Percentiles rank a stretch among this genome's conserved stretches.
Conservation (phyloP, 2,329 filamentous ascomycete species). For the Pyricularia pennisetigena region DNA sequence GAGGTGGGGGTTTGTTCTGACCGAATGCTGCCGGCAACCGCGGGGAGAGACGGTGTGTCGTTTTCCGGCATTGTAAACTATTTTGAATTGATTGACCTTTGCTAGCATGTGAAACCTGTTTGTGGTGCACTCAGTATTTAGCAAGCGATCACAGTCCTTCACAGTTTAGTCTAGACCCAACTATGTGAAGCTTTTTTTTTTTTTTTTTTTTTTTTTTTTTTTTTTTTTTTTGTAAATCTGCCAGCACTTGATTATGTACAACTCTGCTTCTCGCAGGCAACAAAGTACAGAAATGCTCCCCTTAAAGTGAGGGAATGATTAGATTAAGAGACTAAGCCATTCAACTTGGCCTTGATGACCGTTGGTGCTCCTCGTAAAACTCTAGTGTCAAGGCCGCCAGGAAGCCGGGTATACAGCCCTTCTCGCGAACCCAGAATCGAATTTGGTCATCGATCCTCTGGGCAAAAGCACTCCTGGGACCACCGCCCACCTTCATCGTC, state of each 20-base stretch:
- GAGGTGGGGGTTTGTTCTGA: background rate
- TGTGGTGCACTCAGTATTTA: too few species aligned
- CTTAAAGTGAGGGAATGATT: background rate
- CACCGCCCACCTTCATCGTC: slow-evolving; percentile 96
- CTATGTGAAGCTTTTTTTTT: too few species aligned
- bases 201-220: background rate
- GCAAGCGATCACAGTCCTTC: too few species aligned
- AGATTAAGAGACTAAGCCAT: background rate
- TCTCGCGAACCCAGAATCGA: slow-evolving; percentile 90
- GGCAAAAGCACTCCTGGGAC: slow-evolving; percentile 78
- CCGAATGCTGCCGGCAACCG: background rate
- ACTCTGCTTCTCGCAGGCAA: background rate
- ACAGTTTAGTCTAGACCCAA: too few species aligned
- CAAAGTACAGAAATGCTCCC: background rate
- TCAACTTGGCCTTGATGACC: slow-evolving; percentile 10
- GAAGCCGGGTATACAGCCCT: slow-evolving; percentile 90
- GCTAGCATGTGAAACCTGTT: too few species aligned
- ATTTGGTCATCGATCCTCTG: slow-evolving; percentile 76
- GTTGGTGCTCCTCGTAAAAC: slow-evolving; percentile 67
- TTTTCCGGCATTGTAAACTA: background rate
- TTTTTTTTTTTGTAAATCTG: background rate
- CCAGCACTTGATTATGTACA: background rate
- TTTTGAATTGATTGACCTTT: too few species aligned
- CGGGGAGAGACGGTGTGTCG: background rate
- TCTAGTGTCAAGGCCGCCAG: slow-evolving; percentile 84